phyloP scores from a whole-genome alignment of 441 rosid species.

The Adansonia grandidieri region DNA sequence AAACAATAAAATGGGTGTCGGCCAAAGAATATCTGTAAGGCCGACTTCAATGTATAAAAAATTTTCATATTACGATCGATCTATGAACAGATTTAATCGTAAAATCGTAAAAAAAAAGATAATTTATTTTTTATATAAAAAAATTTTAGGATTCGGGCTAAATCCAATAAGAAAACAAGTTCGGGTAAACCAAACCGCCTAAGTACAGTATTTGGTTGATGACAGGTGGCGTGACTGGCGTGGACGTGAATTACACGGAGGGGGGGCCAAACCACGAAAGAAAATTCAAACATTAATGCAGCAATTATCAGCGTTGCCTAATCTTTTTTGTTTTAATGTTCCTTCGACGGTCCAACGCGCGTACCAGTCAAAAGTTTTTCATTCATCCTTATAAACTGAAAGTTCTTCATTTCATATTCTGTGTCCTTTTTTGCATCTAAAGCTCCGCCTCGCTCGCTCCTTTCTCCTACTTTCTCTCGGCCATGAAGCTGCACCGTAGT shows the following conservation, averaged over 20 bases:
- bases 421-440: background rate
- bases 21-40: too few species aligned
- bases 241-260: background rate
- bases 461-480: background rate
- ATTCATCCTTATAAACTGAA: background rate
- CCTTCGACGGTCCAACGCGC: constrained; percentile 20
- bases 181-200: background rate
- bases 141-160: background rate
- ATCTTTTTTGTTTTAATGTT: background rate
- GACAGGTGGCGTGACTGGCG: constrained; percentile 26
- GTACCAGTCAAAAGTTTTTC: background rate
- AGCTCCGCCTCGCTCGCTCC: background rate
- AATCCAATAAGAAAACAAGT: background rate
- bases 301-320: constrained; percentile 18
- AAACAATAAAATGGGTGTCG: too few species aligned
- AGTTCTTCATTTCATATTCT: background rate
- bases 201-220: background rate
- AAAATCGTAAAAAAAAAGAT: too few species aligned
- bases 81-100: too few species aligned
- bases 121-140: background rate
- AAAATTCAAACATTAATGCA: background rate
- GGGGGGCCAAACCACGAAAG: background rate
- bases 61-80: too few species aligned
- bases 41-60: too few species aligned
- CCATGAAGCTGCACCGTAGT: constrained; percentile 64